phyloP scores from a whole-genome alignment of 2,329 filamentous ascomycete genomes.

The Thelonectria blattea region DNA sequence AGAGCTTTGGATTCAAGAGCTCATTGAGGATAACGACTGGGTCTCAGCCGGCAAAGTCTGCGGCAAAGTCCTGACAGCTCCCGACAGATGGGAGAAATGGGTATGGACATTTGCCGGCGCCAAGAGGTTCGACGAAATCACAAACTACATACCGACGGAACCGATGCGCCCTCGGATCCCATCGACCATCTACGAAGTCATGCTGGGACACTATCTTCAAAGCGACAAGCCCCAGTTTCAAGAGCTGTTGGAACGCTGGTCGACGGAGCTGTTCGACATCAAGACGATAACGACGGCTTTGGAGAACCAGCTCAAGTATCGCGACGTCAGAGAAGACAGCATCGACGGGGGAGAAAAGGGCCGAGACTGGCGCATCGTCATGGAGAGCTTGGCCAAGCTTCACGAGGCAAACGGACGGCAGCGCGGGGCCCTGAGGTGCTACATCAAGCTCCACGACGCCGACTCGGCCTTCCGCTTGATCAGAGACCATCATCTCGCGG shows the following conservation, averaged over 20 bases:
- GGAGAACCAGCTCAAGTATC: constrained; percentile 80
- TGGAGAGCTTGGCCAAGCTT: constrained; percentile 83
- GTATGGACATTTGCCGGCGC: constrained; percentile 89
- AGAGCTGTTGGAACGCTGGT: constrained; percentile 82
- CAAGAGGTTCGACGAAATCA: constrained; percentile 88
- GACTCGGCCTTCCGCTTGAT: constrained; percentile 88
- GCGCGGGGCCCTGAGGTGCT: constrained; percentile 84
- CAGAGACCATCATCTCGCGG: constrained; percentile 85
- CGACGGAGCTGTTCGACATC: constrained; percentile 82
- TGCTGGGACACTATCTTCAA: constrained; percentile 87
- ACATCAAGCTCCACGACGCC: constrained; percentile 89
- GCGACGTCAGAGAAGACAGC: constrained; percentile 76
- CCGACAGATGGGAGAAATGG: constrained; percentile 93
- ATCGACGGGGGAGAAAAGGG: constrained; percentile 75
- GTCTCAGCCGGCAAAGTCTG: constrained; percentile 77
- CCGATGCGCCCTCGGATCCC: constrained; percentile 81
- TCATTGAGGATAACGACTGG: constrained; percentile 80
- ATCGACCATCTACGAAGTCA: constrained; percentile 83
- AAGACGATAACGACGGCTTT: constrained; percentile 77
- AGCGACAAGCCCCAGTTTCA: constrained; percentile 77
- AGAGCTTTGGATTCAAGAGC: constrained; percentile 89
- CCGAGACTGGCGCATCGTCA: constrained; percentile 87
- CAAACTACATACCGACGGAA: constrained; percentile 78
- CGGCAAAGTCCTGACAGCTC: constrained; percentile 79
- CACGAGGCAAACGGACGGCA: constrained; percentile 82